Base-by-base conservation (phyloP, 2,329 filamentous ascomycete genomes). In the Pseudocercospora fuligena region DNA sequence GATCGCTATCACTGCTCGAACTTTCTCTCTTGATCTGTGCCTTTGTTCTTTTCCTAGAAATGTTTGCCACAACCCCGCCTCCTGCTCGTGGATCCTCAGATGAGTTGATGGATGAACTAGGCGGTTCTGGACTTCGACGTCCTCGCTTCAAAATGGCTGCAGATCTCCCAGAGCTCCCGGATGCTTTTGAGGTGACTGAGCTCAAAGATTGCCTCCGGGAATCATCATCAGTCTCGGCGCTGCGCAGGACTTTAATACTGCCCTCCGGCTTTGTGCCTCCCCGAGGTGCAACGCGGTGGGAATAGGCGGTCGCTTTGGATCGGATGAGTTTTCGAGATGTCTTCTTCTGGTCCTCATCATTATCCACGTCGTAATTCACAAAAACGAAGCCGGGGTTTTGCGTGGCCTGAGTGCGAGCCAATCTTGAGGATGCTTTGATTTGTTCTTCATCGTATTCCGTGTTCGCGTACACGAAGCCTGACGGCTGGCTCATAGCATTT, bases 401-500 rank as follows among this genome's bases (percentile, higher is more conserved):
- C 2, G 21, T 65, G 12, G 64, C 54, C 40, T 70, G 66, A 16
- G 56, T 47, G 40, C 56, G 66, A 12, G 59, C 68, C n/a, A 61
- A 54, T 7, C 60, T 53, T 5, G 51, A 63, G 1, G 68, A 68
- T n/a, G 49, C 47, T 29, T 58, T 57, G 64, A 67, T 58, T 27
- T 62, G 62, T 49, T 66, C 59, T 31, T 70, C 53, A 51, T 70
- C 66, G 63, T 70, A 65, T n/a, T 66, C 66, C 14, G 65, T 58
- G 29, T 72, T 72, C 46, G 69, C 62, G 58, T 68, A 68, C 23
- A 68, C 66, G 60, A 71, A 73, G 27, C 65, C 62, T 47, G 47
- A 27, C 54, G 54, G 56, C 25, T 53, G 23, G 60, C 64, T 63
- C 64, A 66, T 66, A 36, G 46, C 31, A 40, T 43, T 12, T 47